Percentiles rank a stretch among this genome's conserved stretches.
Evolutionary conservation across 805 yeast genomes (phyloP).

Genomic region (Candida insectorum): DNA sequence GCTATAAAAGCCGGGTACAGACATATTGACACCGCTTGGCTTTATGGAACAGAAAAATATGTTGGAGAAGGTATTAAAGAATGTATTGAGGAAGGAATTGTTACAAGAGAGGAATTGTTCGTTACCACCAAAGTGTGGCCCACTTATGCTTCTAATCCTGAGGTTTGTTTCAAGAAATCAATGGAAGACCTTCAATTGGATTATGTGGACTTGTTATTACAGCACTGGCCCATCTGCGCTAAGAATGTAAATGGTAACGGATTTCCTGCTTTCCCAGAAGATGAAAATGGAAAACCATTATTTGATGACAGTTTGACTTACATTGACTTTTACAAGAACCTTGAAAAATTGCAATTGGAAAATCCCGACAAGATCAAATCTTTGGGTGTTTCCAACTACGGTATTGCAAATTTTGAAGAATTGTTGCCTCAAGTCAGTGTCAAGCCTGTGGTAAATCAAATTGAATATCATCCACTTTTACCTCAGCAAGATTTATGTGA

Average conservation of each 20-base stretch:
- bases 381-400: constrained; percentile 34
- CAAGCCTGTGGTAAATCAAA: constrained; percentile 32
- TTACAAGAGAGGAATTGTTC: constrained; percentile 68
- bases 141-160: constrained; percentile 53
- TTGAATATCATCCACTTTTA: constrained; percentile 40
- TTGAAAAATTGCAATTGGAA: constrained; percentile 4
- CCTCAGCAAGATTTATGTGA: constrained; percentile 64
- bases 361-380: constrained; percentile 15
- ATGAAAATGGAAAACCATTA: constrained; percentile 28
- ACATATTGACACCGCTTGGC: constrained; percentile 65
- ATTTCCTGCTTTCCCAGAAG: constrained; percentile 9
- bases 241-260: constrained; percentile 41
- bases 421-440: constrained; percentile 20
- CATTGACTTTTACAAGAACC: constrained; percentile 21
- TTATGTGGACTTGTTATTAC: constrained; percentile 76
- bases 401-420: constrained; percentile 21
- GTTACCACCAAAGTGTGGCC: constrained; percentile 87
- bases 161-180: constrained; percentile 57
- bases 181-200: constrained; percentile 67
- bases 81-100: constrained; percentile 66
- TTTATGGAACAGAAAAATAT: constrained; percentile 66
- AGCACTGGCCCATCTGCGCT: constrained; percentile 85
- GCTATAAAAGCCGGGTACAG: constrained; percentile 86
- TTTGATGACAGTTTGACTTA: constrained; percentile 30
- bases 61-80: constrained; percentile 60